Evolutionary conservation across 371 early-diverging fungal species (phyloP).

Genomic region (Apophysomyces ossiformis): DNA sequence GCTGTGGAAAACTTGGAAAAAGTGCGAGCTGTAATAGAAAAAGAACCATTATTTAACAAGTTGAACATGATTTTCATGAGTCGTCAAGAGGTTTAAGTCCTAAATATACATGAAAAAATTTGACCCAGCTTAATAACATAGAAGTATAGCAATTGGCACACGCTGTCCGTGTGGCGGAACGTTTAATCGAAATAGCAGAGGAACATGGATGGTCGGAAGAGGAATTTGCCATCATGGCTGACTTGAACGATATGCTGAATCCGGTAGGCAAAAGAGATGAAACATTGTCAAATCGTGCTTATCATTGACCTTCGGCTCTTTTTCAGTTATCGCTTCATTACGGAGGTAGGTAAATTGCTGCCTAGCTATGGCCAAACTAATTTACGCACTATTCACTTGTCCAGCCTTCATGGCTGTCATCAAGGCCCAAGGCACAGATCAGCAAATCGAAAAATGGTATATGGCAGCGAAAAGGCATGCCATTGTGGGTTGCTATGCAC

Average conservation of each 20-base stretch:
- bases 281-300: conserved; percentile 11
- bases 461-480: conserved; percentile 70
- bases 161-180: conserved; percentile 31
- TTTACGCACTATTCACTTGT: conserved; percentile 16
- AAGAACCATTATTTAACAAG: conserved; percentile 53
- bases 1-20: conserved; percentile 33
- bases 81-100: conserved; percentile 36
- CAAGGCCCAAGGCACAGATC: conserved; percentile 69
- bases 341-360: conserved; percentile 28
- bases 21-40: conserved; percentile 36
- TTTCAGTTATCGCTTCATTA: conserved; percentile 54
- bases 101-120: conserved; percentile 10
- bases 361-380: not conserved
- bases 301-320: not conserved
- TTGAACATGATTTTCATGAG: conserved; percentile 35
- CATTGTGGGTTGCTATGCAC: conserved; percentile 87
- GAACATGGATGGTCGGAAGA: conserved; percentile 40
- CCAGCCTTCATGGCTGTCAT: conserved; percentile 77
- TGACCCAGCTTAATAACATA: not conserved
- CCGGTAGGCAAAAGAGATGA: conserved; percentile 34
- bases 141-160: conserved; percentile 36
- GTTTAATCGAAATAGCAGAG: conserved; percentile 43
- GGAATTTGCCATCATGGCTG: conserved; percentile 35
- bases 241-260: conserved; percentile 35
- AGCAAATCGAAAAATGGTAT: conserved; percentile 73